Conservation (phyloP, 2,329 filamentous ascomycete species). For the Fusarium proliferatum region DNA sequence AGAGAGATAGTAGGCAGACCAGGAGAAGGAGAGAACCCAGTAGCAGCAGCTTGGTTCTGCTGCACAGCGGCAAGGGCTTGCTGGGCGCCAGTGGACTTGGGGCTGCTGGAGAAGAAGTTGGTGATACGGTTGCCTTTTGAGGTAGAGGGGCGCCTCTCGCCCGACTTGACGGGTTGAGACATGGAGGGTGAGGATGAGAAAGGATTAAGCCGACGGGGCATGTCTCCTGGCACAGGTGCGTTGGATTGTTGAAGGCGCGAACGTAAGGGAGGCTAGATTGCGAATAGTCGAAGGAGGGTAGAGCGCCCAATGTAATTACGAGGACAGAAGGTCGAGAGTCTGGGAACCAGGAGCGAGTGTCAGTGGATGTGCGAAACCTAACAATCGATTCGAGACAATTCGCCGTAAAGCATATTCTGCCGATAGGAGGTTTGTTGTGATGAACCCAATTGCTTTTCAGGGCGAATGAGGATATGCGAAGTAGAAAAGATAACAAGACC, state of each 20-base stretch:
- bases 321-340: not conserved
- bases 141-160: slow-evolving; percentile 68
- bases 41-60: slow-evolving; percentile 62
- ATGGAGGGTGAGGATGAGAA: slow-evolving; percentile 64
- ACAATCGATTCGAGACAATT: slow-evolving; percentile 20
- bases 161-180: slow-evolving; percentile 60
- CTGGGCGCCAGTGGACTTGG: slow-evolving; percentile 76
- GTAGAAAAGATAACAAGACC: not conserved
- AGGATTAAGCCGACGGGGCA: slow-evolving; percentile 71
- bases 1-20: slow-evolving; percentile 92
- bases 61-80: slow-evolving; percentile 76
- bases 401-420: slow-evolving; percentile 25
- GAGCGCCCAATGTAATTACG: not conserved
- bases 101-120: slow-evolving; percentile 84
- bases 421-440: slow-evolving; percentile 22
- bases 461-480: slow-evolving; percentile 2
- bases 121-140: slow-evolving; percentile 81
- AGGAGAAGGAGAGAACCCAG: slow-evolving; percentile 76
- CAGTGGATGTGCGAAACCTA: slow-evolving; percentile 18
- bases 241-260: slow-evolving; percentile 17
- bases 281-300: slow-evolving; percentile 11
- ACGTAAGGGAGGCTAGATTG: slow-evolving; percentile 12
- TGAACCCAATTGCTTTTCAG: slow-evolving; percentile 4
- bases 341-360: slow-evolving; percentile 25
- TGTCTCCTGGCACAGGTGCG: slow-evolving; percentile 53